Percentiles rank a stretch among this genome's conserved stretches.
These are phyloP conservation scores for Russula abietina DNA, from an alignment of 768 basidiomycete genomes.

Conservation along the genomic window DNA sequence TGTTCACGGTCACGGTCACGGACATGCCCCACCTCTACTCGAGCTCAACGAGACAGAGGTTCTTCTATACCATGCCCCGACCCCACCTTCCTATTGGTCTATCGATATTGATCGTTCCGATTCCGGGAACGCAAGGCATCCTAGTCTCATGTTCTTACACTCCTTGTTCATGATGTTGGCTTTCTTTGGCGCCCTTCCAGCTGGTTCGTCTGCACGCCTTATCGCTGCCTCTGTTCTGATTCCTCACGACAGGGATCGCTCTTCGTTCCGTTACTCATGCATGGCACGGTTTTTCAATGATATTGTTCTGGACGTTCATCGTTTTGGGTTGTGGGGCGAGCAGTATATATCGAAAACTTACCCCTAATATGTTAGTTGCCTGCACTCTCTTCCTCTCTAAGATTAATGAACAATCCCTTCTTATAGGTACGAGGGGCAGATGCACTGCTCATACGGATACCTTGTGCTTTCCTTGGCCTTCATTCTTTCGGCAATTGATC, in stretches of 20 bases:
- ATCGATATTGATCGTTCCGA: slow-evolving; percentile 62
- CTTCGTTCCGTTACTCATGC: slow-evolving; percentile 73
- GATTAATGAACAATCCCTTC: neutral
- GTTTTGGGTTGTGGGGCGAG: slow-evolving; percentile 62
- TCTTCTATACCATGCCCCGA: slow-evolving; percentile 54
- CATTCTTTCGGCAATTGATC: slow-evolving; percentile 48
- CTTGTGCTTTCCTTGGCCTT: slow-evolving; percentile 43
- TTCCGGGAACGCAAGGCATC: slow-evolving; percentile 43
- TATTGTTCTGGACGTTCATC: slow-evolving; percentile 56
- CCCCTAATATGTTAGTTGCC: slow-evolving; percentile 71
- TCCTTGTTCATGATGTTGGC: slow-evolving; percentile 68
- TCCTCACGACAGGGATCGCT: slow-evolving; percentile 53
- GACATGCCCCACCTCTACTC: slow-evolving; percentile 45
- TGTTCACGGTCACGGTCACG: slow-evolving; percentile 35
- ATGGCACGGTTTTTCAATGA: slow-evolving; percentile 50
- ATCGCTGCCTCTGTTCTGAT: neutral
- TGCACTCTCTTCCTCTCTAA: slow-evolving; percentile 31
- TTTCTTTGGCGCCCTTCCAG: slow-evolving; percentile 78
- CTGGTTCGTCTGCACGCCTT: slow-evolving; percentile 44
- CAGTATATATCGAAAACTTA: slow-evolving; percentile 67
- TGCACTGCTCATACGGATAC: slow-evolving; percentile 63
- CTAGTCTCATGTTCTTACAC: slow-evolving; percentile 70
- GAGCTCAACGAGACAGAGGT: slow-evolving; percentile 76
- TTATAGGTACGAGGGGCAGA: slow-evolving; percentile 57
- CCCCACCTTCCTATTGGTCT: slow-evolving; percentile 77